Base-by-base conservation (phyloP, 1,139 yeast genomes). In the Diutina neorugosa region DNA sequence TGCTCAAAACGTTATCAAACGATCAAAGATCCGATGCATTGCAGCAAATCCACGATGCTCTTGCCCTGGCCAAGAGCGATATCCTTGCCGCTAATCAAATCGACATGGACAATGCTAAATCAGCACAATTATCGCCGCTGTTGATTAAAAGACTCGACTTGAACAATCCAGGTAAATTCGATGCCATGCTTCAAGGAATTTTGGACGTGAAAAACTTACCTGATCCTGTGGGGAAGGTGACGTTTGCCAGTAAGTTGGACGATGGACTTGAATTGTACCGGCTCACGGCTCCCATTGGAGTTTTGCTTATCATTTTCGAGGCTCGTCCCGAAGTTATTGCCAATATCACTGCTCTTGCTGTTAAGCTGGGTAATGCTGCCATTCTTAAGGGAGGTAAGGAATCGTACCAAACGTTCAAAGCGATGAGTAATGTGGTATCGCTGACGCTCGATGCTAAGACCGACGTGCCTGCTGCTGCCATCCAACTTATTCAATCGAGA, bases 301-400 rank as follows among this genome's bases (percentile, higher is more conserved):
- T 90, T 0, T 68, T 94, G 53, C 74, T 94, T 57, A 91, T 94
- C 52, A 94, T 94, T 56, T 94, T 94, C 65, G 99, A 94, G 69
- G 84, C 96, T 44, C 81, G 99, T 62, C 99, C 99, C 34, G 99
- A 94, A 65, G 98, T 94, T 16, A 93, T 94, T 71, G 98, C 98
- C 54, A 94, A 94, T 66, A 93, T 94, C 63, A 85, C 97, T 12
- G 95, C 98, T 0, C 75, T 94, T 63, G 96, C 98, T 21, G 84
- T 94, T 64, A 94, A 94, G 67, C 89, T 97, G 1, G 98, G 97
- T 40, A 87, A 88, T 63, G 87, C 97, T 6, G 98, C 97, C 54
- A 93, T 94, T 54, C 76, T 94, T 63, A 94, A 94, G 70, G 98
- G 99, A 58, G 99, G 99, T 56, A 91, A 90, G 67, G 99, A 94